phyloP scores from a whole-genome alignment of 352 stramenopile genomes.

The Globisporangium cederbergense region DNA sequence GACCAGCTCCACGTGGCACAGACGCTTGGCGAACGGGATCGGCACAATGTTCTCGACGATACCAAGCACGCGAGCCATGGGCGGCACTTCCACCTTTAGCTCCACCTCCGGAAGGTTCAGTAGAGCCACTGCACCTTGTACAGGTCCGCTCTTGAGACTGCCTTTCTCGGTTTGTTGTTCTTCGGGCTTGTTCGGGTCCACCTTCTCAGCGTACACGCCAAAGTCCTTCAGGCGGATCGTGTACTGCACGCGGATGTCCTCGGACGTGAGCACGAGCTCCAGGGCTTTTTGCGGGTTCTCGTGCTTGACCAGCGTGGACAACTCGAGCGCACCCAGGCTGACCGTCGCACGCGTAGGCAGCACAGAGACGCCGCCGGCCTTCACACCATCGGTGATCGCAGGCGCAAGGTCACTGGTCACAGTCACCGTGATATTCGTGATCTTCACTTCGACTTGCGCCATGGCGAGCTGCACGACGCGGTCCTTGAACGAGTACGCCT shows the following conservation, averaged over 20 bases:
- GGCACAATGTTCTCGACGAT: constrained; percentile 58
- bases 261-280: constrained; percentile 45
- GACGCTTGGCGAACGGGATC: constrained; percentile 40
- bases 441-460: constrained; percentile 55
- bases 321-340: constrained; percentile 30
- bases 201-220: constrained; percentile 37
- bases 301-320: constrained; percentile 45
- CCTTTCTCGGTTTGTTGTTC: constrained; percentile 15
- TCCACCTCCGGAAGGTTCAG: constrained; percentile 37
- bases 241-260: constrained; percentile 49
- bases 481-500: constrained; percentile 55
- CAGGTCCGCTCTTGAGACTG: constrained; percentile 20
- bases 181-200: constrained; percentile 11
- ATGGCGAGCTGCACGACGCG: constrained; percentile 56
- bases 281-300: constrained; percentile 39
- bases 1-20: constrained; percentile 37
- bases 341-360: constrained; percentile 38
- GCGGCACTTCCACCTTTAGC: constrained; percentile 48
- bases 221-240: constrained; percentile 45
- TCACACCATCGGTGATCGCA: constrained; percentile 12
- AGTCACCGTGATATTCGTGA: constrained; percentile 37
- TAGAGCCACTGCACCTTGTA: constrained; percentile 24
- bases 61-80: constrained; percentile 48
- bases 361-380: not conserved
- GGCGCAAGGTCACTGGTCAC: constrained; percentile 31